Base-by-base conservation (phyloP, 768 basidiomycete species). In the Lactarius pseudohatsudake region DNA sequence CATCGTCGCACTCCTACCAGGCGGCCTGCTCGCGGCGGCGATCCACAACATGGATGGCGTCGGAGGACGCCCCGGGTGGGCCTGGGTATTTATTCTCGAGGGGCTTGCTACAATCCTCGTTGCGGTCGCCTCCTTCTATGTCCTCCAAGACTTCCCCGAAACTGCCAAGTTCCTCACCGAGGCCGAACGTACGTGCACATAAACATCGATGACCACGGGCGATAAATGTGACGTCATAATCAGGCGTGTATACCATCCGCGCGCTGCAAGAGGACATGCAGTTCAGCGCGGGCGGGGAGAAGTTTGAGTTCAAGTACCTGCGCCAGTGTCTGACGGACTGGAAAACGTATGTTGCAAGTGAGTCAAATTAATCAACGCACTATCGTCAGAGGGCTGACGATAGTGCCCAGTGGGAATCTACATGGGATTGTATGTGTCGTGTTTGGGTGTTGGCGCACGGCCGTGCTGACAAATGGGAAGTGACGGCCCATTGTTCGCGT, bases 61-160 rank as follows among this genome's bases (percentile, higher is more conserved):
- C 43, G 88, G 84, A 1, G 85, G 85, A 45, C 84, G 81, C 71
- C 77, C 85, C 50, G 86, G 81, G 13, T 87, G 86, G 86, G 82
- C 85, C 9, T 89, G 86, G 87, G 87, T 88, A 65, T 89, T 89
- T 73, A 89, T 91, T 64, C 73, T 92, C 4, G 89, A 91, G 75
- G 91, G 91, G 2, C 76, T 91, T 47, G 78, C 85, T 41, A 92
- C 91, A 0, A 78, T 92, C 40, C 28, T 88, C 3, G 80, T 82
- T 54, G 84, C 84, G 10, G 59, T 84, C 9, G 79, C 79, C 3
- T 88, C 89, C 0, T 92, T 83, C 78, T 92, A 86, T 83, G 75
- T 92, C 58, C 82, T 94, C 26, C 83, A 88, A 71, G 90, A 92
- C 75, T 92, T 92, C 74, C 90, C 91, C 1, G 88, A 90, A 62